phyloP scores from a whole-genome alignment of 1,139 yeast genomes.

The Taiozyma onychis region DNA sequence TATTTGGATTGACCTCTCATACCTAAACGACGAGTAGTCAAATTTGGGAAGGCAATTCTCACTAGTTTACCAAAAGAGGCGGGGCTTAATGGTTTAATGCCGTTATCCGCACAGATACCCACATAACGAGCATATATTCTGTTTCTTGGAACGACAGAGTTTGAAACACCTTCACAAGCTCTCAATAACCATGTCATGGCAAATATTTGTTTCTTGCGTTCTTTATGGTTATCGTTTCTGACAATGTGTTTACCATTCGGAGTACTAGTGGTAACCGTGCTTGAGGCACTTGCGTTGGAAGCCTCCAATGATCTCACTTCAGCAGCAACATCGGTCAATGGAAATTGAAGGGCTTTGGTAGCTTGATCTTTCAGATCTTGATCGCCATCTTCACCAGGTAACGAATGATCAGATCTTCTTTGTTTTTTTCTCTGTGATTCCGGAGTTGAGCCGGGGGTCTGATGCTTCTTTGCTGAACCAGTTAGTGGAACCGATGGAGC shows the following conservation, averaged over 20 bases:
- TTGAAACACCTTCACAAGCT: slow-evolving; percentile 57
- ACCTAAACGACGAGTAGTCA: slow-evolving; percentile 81
- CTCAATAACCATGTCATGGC: slow-evolving; percentile 78
- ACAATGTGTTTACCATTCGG: slow-evolving; percentile 14
- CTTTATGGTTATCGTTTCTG: slow-evolving; percentile 31
- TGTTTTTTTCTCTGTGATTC: slow-evolving; percentile 28
- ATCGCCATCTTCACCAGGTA: slow-evolving; percentile 41
- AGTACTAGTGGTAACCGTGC: slow-evolving; percentile 7
- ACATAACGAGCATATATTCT: slow-evolving; percentile 78
- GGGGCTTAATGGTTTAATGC: slow-evolving; percentile 70
- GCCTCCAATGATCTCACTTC: slow-evolving; percentile 43
- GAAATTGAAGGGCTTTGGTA: slow-evolving; percentile 34
- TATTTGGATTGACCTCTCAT: slow-evolving; percentile 86
- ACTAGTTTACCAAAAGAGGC: slow-evolving; percentile 87
- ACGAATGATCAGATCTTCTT: slow-evolving; percentile 33
- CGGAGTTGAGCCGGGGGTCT: slow-evolving; percentile 13
- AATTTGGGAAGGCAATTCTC: slow-evolving; percentile 62
- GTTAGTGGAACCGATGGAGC: slow-evolving; percentile 6
- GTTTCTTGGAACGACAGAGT: slow-evolving; percentile 79
- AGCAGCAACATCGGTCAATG: slow-evolving; percentile 47
- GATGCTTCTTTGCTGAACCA: slow-evolving; percentile 7
- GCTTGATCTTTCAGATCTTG: slow-evolving; percentile 47
- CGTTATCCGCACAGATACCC: slow-evolving; percentile 61
- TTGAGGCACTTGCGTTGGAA: slow-evolving; percentile 9
- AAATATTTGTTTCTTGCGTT: slow-evolving; percentile 68